Conservation (phyloP, 805 yeast species). For the Wickerhamomyces pijperi region DNA sequence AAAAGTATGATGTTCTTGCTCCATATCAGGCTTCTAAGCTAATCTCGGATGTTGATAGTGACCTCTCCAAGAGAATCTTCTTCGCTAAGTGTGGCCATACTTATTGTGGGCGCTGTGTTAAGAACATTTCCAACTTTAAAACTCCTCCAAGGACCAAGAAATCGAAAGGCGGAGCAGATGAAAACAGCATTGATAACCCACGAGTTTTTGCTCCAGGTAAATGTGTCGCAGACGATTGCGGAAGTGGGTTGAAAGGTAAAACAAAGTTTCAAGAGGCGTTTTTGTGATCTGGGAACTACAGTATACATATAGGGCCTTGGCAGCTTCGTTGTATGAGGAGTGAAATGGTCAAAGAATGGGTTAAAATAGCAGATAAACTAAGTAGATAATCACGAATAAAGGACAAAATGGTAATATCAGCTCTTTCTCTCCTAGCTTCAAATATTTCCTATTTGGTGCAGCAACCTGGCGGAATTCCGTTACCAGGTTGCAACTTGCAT, state of each 20-base stretch:
- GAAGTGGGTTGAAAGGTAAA: slow-evolving; percentile 25
- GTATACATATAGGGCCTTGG: no score
- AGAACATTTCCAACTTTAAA: slow-evolving; percentile 40
- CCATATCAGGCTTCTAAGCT: slow-evolving; percentile 51
- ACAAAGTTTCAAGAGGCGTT: slow-evolving; percentile 47
- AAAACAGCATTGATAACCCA: slow-evolving; percentile 21
- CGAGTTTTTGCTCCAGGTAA: slow-evolving; percentile 40
- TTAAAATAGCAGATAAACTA: no score
- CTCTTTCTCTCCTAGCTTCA: no score
- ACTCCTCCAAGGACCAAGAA: slow-evolving; percentile 9
- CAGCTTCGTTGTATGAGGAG: no score
- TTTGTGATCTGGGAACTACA: slow-evolving; percentile 13
- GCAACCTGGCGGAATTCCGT: no score
- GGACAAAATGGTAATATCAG: no score
- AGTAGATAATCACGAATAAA: no score
- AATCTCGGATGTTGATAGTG: slow-evolving; percentile 44
- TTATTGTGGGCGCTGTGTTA: slow-evolving; percentile 78
- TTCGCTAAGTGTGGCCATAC: slow-evolving; percentile 71
- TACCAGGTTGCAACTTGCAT: no score
- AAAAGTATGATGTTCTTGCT: slow-evolving; percentile 32
- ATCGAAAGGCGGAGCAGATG: slow-evolving; percentile 11
- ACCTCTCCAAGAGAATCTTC: slow-evolving; percentile 55
- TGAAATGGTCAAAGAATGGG: no score
- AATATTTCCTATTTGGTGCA: no score
- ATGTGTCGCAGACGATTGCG: slow-evolving; percentile 49